Conservation (phyloP, 306 rosid genomes). For the Trifolium subterraneum region DNA sequence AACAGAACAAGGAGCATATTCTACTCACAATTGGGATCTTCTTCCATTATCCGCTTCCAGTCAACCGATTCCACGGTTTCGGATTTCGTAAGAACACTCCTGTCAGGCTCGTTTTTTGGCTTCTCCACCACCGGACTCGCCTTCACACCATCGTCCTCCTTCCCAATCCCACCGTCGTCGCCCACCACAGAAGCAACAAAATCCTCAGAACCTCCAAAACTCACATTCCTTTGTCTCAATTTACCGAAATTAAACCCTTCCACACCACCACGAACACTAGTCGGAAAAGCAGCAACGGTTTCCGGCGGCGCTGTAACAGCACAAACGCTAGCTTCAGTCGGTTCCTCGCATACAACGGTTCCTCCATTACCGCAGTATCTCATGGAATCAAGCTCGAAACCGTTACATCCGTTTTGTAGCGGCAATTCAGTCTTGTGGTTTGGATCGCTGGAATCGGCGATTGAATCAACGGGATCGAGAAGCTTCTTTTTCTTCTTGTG, state of each 20-base stretch:
- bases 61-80: constrained; percentile 73
- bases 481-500: constrained; percentile 57
- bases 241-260: constrained; percentile 68
- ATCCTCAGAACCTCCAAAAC: constrained; percentile 51
- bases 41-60: constrained; percentile 86
- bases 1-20: constrained; percentile 27
- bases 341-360: constrained; percentile 55
- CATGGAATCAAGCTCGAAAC: constrained; percentile 48
- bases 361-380: constrained; percentile 40
- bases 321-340: constrained; percentile 43
- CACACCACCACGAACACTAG: constrained; percentile 45
- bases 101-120: constrained; percentile 57
- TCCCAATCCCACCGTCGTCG: constrained; percentile 21
- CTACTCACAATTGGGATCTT: constrained; percentile 88
- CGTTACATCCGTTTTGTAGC: constrained; percentile 41
- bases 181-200: constrained; percentile 36
- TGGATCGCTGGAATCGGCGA: constrained; percentile 41
- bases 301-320: constrained; percentile 44
- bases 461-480: constrained; percentile 51
- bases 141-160: constrained; percentile 46
- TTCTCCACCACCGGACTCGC: constrained; percentile 49
- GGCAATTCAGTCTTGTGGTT: constrained; percentile 2
- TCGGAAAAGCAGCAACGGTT: constrained; percentile 48
- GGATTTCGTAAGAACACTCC: constrained; percentile 50
- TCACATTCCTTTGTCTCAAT: constrained; percentile 80